Evolutionary conservation across 2,329 filamentous ascomycete genomes (phyloP), one percentile per base, ranked within the genome.

Genomic region (Sarocladium kiliense): DNA sequence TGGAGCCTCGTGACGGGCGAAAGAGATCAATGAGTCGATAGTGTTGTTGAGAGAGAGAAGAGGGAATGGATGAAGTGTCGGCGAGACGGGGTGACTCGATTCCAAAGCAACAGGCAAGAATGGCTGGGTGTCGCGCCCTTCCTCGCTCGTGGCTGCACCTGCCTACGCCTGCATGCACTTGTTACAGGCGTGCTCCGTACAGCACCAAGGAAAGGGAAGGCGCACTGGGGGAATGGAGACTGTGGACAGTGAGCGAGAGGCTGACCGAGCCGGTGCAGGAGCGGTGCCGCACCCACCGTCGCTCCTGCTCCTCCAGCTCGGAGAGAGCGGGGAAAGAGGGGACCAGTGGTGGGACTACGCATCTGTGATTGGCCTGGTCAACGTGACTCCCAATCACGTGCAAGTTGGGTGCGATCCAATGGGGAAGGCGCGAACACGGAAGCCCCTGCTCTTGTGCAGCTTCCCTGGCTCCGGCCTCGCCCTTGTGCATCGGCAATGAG

Each of bases 251-350:
- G 7, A 39, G n/a, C 36, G n/a, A 47, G 25, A 47, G 12, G 44
- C 30, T 51, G 47, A 32, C 30, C 47, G 47, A 36, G 18, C 47
- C n/a, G 47, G 23, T 34, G 47, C 27, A 51, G 27, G 18, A 18
- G 23, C 23, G 23, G 44, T 27, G 12, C 47, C 18, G 41, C 18
- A 45, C 23, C 41, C 41, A 45, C 23, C 47, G 47, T 34, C 47
- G 47, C 47, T 34, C 27, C 19, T 51, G 47, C 27, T 51, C 47
- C 30, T 34, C 47, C 47, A 34, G 47, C 27, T 51, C 27, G 18
- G 23, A 36, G 26, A 51, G 27, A 51, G 47, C 47, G 47, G 47
- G 47, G 47, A 51, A 36, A 51, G 47, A 32, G 47, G 47, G 47
- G 47, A 12, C 3, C 27, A 18, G 10, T 36, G 47, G 47, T 51